Base-by-base conservation (phyloP, 495 filamentous ascomycete genomes). In the Tuber umbilicatum region DNA sequence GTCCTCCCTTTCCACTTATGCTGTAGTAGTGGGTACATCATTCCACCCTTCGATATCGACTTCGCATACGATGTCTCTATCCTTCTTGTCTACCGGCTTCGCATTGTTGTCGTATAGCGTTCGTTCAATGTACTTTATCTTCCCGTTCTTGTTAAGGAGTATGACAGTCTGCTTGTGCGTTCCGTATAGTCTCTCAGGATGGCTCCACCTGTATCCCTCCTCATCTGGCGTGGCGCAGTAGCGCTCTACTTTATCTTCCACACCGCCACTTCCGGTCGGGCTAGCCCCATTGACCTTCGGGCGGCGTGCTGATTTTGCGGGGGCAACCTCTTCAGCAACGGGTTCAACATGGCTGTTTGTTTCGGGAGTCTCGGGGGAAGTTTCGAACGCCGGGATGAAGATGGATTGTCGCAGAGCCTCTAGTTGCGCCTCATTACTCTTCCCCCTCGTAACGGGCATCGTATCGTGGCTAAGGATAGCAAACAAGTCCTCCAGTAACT, bases 161-260 rank as follows among this genome's bases (percentile, higher is more conserved):
- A 98, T 85, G 19, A 98, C 85, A 0, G 93, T 97, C 86, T 99
- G 94, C 77, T 93, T 90, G 83, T 97, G 93, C 1, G 95, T 99
- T n/a, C 95, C 95, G 84, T 99, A 98, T 21, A 88, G 27, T 69
- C 75, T 69, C 38, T 73, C 74, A 17, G 72, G 73, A 64, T 77
- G 69, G 37, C 38, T 73, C 78, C 80, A 81, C 42, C 81, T 71
- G 39, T 83, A 81, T 70, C 76, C 82, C 31, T 77, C 75, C 45
- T 80, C 79, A 69, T 84, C 64, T 17, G 43, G 72, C 23, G 43
- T 73, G 1, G 70, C 41, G 39, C 71, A 73, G 55, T 74, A 60
- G 43, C 70, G 71, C 40, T 73, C 71, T n/a, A 73, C 42, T 39
- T 23, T 42, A 21, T n/a, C 27, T 67, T 41, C 38, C 70, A 60